Evolutionary conservation across 257 asterid species (phyloP).

Genomic region (Marsdenia floribunda): DNA sequence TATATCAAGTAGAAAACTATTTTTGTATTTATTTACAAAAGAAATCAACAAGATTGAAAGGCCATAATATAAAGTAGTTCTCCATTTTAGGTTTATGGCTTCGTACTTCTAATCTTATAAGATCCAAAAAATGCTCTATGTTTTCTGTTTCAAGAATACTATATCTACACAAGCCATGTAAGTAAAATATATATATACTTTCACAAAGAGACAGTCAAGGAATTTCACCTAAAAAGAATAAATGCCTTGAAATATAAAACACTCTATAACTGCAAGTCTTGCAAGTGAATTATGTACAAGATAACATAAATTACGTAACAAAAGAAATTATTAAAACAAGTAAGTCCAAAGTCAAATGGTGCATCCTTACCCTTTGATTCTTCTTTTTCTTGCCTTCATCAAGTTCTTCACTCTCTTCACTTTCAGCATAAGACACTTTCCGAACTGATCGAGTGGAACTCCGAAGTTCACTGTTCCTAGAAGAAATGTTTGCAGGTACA

Average conservation of each 20-base stretch:
- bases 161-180: background rate
- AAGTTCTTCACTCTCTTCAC: slow-evolving; percentile 90
- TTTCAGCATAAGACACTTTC: slow-evolving; percentile 92
- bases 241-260: background rate
- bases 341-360: background rate
- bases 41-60: background rate
- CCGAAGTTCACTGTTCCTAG: slow-evolving; percentile 60
- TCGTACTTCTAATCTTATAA: background rate
- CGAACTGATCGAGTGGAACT: slow-evolving; percentile 85
- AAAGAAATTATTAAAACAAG: slow-evolving; percentile 8
- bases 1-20: background rate
- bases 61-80: background rate
- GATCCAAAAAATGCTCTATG: background rate
- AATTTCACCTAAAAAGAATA: background rate
- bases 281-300: slow-evolving; percentile 1
- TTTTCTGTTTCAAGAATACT: background rate
- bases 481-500: slow-evolving; percentile 33
- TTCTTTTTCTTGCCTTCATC: slow-evolving; percentile 67
- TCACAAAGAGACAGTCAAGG: background rate
- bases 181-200: background rate
- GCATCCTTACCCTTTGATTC: slow-evolving; percentile 59
- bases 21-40: background rate
- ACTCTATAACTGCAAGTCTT: background rate
- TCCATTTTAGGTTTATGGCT: background rate
- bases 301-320: background rate